Evolutionary conservation across 768 basidiomycete genomes (phyloP), one percentile per base, ranked within the genome.

Genomic region (Brasilioporus rufonigricans): DNA sequence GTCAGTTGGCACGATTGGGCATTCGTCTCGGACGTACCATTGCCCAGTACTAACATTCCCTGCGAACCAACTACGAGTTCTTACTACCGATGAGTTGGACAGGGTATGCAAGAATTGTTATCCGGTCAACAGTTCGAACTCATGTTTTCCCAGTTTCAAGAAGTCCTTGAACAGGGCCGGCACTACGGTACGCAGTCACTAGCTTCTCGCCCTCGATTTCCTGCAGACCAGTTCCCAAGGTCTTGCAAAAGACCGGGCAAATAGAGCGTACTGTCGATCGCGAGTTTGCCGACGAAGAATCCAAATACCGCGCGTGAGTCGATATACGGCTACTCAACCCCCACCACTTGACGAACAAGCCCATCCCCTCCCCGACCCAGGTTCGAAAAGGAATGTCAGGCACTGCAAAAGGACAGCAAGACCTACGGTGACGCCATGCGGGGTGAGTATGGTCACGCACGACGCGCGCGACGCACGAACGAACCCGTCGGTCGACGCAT

Each of bases 201-300:
- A 61, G 41, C 36, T 13, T 27, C 39, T 45, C 49, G 23, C 27
- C 27, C 45, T 55, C 38, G 39, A 39, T 32, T 47, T 13, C 31
- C 29, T 18, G 23, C 52, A 50, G 51, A 58, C 59, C 48, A 48
- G 45, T 8, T 52, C 29, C 48, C 40, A 67, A 93, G 91, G 81
- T 98, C 64, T 81, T 96, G 70, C 95, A 98, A 79, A 98, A 98
- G 84, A 96, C 95, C 1, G 96, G 96, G 52, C 95, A 98, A 74
- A 93, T 98, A 56, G 96, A 98, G 69, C 81, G 94, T 27, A 98
- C 96, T 0, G 83, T 97, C 24, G 96, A 98, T 73, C 77, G 91
- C 47, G 94, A 98, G 66, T 98, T 97, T 65, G 79, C 87, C 14
- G 88, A 94, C 54, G 95, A 97, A 71, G 93, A 97, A 70, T 83